Conservation (phyloP, 2,329 filamentous ascomycete genomes). For the Colletotrichum cereale region DNA sequence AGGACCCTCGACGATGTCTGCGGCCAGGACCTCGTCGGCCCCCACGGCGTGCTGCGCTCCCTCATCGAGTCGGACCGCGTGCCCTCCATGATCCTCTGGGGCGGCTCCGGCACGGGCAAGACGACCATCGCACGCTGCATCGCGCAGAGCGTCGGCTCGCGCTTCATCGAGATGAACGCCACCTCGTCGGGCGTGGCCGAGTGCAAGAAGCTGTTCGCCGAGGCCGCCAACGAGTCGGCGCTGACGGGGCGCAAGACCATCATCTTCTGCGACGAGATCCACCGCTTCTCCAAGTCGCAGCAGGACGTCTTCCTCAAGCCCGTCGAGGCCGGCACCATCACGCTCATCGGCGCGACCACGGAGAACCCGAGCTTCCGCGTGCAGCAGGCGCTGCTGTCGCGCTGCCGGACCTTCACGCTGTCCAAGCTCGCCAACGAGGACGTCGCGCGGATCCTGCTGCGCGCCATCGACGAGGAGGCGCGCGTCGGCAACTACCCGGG, state of each 20-base stretch:
- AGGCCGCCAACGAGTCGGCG: slow-evolving; percentile 82
- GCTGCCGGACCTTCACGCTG: slow-evolving; percentile 92
- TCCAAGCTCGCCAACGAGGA: slow-evolving; percentile 79
- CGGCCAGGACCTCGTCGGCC: slow-evolving; percentile 92
- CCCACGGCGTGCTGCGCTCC: slow-evolving; percentile 83
- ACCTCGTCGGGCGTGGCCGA: slow-evolving; percentile 89
- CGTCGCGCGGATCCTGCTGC: slow-evolving; percentile 78
- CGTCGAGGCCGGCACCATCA: slow-evolving; percentile 91
- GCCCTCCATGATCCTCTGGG: slow-evolving; percentile 97
- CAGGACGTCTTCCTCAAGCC: slow-evolving; percentile 96
- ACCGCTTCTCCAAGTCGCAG: slow-evolving; percentile 90
- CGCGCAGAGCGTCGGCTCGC: slow-evolving; percentile 81
- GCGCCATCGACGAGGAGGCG: slow-evolving; percentile 76
- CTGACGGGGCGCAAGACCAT: slow-evolving; percentile 93
- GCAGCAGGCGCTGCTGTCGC: slow-evolving; percentile 85
- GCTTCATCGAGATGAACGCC: slow-evolving; percentile 96
- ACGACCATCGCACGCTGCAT: slow-evolving; percentile 94
- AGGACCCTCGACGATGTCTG: slow-evolving; percentile 85
- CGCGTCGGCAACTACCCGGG: slow-evolving; percentile 44
- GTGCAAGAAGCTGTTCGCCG: slow-evolving; percentile 90
- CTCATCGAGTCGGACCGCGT: slow-evolving; percentile 89
- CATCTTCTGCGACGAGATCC: slow-evolving; percentile 97
- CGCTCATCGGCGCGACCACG: slow-evolving; percentile 93
- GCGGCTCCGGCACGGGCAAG: slow-evolving; percentile 84
- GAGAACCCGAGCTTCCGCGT: slow-evolving; percentile 98